A percentile compares a stretch with the other conserved stretches of the same genome.
Evolutionary conservation across 371 early-diverging fungal genomes (phyloP).

Genomic region (Rhizopus microsporus): DNA sequence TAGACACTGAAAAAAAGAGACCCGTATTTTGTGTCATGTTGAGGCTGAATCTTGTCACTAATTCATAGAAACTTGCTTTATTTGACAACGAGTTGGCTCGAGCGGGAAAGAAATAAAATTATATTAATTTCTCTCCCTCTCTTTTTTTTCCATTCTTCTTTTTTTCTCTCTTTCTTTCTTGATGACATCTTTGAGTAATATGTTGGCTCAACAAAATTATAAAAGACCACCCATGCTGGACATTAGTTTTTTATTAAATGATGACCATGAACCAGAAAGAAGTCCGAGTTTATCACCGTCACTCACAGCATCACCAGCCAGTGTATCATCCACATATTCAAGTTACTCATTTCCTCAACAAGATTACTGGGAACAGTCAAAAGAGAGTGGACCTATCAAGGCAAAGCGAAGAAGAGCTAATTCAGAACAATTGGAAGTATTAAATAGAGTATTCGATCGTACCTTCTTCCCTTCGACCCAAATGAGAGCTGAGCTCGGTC

Average conservation of each 20-base stretch:
- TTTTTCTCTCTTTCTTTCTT: slow-evolving; percentile 12
- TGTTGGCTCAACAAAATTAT: slow-evolving; percentile 23
- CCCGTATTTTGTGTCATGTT: slow-evolving; percentile 24
- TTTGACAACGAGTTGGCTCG: slow-evolving; percentile 23
- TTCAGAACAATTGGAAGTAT: slow-evolving; percentile 55
- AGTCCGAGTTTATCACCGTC: slow-evolving; percentile 41
- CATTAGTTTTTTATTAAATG: slow-evolving; percentile 32
- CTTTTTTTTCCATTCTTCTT: slow-evolving; percentile 13
- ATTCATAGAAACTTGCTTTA: not conserved
- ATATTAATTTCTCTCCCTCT: slow-evolving; percentile 4
- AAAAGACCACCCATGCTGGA: slow-evolving; percentile 42
- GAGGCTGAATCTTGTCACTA: not conserved
- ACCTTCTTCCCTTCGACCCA: slow-evolving; percentile 71
- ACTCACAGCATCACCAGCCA: slow-evolving; percentile 34
- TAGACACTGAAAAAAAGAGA: slow-evolving; percentile 12
- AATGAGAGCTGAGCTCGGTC: slow-evolving; percentile 82
- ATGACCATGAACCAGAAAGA: slow-evolving; percentile 13
- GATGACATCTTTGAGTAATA: slow-evolving; percentile 28
- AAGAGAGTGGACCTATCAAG: slow-evolving; percentile 35
- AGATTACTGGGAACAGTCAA: slow-evolving; percentile 18
- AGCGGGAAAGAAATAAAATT: slow-evolving; percentile 17
- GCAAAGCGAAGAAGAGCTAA: slow-evolving; percentile 56
- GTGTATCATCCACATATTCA: slow-evolving; percentile 24
- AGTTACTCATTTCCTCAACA: slow-evolving; percentile 30
- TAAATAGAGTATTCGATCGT: slow-evolving; percentile 59